Conservation (phyloP, 768 basidiomycete genomes). For the Boletus rubescentipes region DNA sequence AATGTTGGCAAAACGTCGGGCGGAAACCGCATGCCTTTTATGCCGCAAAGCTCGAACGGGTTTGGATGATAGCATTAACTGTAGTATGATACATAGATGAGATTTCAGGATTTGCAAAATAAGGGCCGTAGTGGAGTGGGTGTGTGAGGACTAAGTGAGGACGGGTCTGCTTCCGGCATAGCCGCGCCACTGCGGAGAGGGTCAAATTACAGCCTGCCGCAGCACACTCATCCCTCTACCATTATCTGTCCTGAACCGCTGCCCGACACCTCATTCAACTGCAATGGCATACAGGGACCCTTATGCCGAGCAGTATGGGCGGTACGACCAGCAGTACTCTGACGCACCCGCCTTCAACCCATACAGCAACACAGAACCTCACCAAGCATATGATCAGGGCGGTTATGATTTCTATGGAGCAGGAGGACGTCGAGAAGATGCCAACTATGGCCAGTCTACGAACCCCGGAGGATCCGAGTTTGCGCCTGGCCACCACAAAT, state of each 20-base stretch:
- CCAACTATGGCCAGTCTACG: slow-evolving; percentile 19
- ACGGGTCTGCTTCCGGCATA: neutral
- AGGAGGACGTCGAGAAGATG: slow-evolving; percentile 40
- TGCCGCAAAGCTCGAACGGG: slow-evolving; percentile 35
- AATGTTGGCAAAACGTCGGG: slow-evolving; percentile 23
- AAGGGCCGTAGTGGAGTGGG: neutral
- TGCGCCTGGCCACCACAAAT: slow-evolving; percentile 24
- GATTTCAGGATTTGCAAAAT: neutral
- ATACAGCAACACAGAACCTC: slow-evolving; percentile 43
- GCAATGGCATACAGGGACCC: slow-evolving; percentile 56
- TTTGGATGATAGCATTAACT: slow-evolving; percentile 26
- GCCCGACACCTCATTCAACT: neutral
- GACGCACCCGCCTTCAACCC: slow-evolving; percentile 44
- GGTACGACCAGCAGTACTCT: slow-evolving; percentile 32
- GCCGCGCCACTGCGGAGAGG: slow-evolving; percentile 10
- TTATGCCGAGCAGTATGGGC: slow-evolving; percentile 39
- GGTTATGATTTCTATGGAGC: slow-evolving; percentile 31
- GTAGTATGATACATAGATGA: slow-evolving; percentile 1
- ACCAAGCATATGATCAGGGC: slow-evolving; percentile 54
- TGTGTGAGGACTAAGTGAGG: slow-evolving; percentile 11
- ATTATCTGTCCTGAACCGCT: neutral
- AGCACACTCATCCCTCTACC: slow-evolving; percentile 15
- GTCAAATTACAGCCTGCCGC: slow-evolving; percentile 12
- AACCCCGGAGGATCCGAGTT: slow-evolving; percentile 13
- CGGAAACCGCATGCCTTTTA: slow-evolving; percentile 56